These are phyloP conservation scores for Balamuthia mandrillaris DNA, from an alignment of 208 protist genomes.

Conservation along the genomic window DNA sequence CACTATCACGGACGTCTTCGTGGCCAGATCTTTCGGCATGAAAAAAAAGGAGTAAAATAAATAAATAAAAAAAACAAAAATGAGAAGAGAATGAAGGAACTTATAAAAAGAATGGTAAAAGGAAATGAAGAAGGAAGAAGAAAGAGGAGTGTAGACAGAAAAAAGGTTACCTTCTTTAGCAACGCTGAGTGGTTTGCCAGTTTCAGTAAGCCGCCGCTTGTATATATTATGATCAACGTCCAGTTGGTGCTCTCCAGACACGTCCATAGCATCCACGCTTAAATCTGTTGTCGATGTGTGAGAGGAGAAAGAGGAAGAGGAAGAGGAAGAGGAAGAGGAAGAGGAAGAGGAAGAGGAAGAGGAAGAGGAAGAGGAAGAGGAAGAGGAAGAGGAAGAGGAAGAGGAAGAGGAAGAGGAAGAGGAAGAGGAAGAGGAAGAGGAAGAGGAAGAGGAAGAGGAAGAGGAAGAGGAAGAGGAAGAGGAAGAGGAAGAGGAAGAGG, in stretches of 20 bases:
- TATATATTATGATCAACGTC: constrained; percentile 67
- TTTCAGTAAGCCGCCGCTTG: constrained; percentile 50
- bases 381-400: too few relatives aligned
- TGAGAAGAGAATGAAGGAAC: not conserved
- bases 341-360: not conserved
- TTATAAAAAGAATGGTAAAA: not conserved
- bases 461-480: not conserved
- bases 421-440: not conserved
- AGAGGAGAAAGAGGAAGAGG: not conserved
- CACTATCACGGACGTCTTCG: not conserved
- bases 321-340: not conserved
- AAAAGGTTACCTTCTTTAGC: constrained; percentile 28
- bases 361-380: not conserved
- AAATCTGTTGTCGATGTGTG: constrained; percentile 35
- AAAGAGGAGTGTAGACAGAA: not conserved
- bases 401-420: not conserved
- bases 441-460: not conserved
- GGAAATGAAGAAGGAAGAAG: not conserved
- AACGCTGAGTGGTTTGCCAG: constrained; percentile 38
- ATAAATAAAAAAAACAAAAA: not conserved
- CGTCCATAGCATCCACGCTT: constrained; percentile 70
- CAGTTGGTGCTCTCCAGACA: constrained; percentile 68
- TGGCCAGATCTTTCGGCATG: not conserved
- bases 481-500: not conserved
- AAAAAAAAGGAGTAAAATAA: not conserved